phyloP scores from a whole-genome alignment of 352 stramenopile species.

The Globisporangium yorkense region DNA sequence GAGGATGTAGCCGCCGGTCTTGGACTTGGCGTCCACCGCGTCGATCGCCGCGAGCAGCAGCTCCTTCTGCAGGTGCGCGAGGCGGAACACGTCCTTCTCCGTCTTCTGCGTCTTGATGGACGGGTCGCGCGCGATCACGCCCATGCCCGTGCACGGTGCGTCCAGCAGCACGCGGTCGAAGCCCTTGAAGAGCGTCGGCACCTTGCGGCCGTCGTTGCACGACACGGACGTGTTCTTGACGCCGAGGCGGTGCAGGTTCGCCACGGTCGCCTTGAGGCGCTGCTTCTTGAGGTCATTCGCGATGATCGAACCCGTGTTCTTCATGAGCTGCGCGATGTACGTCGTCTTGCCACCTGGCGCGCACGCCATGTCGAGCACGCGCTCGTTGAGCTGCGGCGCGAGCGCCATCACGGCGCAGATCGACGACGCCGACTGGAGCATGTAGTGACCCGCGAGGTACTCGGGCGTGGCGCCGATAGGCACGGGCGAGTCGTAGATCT shows the following conservation, averaged over 20 bases:
- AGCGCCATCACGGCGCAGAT: slow-evolving; percentile 99
- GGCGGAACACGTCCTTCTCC: slow-evolving; percentile 84
- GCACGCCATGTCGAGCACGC: slow-evolving; percentile 97
- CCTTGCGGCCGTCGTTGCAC: slow-evolving; percentile 95
- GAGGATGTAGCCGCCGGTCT: slow-evolving; percentile 96
- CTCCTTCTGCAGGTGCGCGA: slow-evolving; percentile 98
- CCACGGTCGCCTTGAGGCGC: slow-evolving; percentile 95
- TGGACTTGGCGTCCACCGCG: slow-evolving; percentile 94
- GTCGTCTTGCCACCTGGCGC: slow-evolving; percentile 99
- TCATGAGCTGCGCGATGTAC: slow-evolving; percentile 99
- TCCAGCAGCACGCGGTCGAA: slow-evolving; percentile 99
- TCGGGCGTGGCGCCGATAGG: slow-evolving; percentile 99
- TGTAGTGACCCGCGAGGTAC: slow-evolving; percentile 99
- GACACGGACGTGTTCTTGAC: slow-evolving; percentile 97
- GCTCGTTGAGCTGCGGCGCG: slow-evolving; percentile 94
- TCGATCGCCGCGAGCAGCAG: slow-evolving; percentile 98
- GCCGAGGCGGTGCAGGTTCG: slow-evolving; percentile 98
- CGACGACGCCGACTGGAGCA: slow-evolving; percentile 98
- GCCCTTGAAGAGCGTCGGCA: slow-evolving; percentile 90
- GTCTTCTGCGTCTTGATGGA: slow-evolving; percentile 99
- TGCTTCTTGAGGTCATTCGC: slow-evolving; percentile 99
- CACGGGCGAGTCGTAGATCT: slow-evolving; percentile 97
- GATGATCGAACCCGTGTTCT: slow-evolving; percentile 97
- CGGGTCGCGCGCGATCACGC: slow-evolving; percentile 97
- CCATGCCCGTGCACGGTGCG: slow-evolving; percentile 97